Evolutionary conservation across 768 basidiomycete species (phyloP).

Genomic region (Trametes coccinea): DNA sequence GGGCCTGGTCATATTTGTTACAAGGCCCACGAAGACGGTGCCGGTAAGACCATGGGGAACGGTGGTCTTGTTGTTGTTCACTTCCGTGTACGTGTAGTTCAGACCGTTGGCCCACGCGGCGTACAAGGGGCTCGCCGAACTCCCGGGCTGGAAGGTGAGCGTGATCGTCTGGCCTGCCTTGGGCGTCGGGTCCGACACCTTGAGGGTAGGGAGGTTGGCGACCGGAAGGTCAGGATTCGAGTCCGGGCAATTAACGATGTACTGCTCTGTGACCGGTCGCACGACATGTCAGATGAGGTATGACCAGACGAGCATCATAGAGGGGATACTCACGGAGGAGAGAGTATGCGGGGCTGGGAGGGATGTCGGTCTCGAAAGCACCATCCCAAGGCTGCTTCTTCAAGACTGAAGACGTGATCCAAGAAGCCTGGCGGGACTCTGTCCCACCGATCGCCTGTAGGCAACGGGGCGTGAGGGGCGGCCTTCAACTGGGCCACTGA

Average conservation of each 20-base stretch:
- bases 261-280: slow-evolving; percentile 32
- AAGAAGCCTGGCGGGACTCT: slow-evolving; percentile 53
- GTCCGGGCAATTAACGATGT: slow-evolving; percentile 49
- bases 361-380: slow-evolving; percentile 41
- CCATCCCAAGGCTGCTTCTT: slow-evolving; percentile 47
- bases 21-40: slow-evolving; percentile 48
- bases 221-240: slow-evolving; percentile 50
- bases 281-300: slow-evolving; percentile 29
- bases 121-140: slow-evolving; percentile 27
- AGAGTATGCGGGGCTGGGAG: slow-evolving; percentile 44
- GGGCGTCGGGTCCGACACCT: slow-evolving; percentile 31
- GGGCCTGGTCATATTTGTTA: slow-evolving; percentile 41
- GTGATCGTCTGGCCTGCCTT: slow-evolving; percentile 33
- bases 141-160: slow-evolving; percentile 22
- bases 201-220: slow-evolving; percentile 49
- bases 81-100: slow-evolving; percentile 41
- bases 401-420: slow-evolving; percentile 44
- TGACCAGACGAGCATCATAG: slow-evolving; percentile 8
- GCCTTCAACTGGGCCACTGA: no score
- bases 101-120: slow-evolving; percentile 53
- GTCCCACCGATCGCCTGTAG: slow-evolving; percentile 48
- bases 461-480: background rate
- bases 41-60: slow-evolving; percentile 49
- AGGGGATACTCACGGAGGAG: slow-evolving; percentile 33
- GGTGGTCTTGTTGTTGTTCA: slow-evolving; percentile 29